These are phyloP conservation scores for Leccinum arenicola DNA, from an alignment of 768 basidiomycete species.

Conservation along the genomic window DNA sequence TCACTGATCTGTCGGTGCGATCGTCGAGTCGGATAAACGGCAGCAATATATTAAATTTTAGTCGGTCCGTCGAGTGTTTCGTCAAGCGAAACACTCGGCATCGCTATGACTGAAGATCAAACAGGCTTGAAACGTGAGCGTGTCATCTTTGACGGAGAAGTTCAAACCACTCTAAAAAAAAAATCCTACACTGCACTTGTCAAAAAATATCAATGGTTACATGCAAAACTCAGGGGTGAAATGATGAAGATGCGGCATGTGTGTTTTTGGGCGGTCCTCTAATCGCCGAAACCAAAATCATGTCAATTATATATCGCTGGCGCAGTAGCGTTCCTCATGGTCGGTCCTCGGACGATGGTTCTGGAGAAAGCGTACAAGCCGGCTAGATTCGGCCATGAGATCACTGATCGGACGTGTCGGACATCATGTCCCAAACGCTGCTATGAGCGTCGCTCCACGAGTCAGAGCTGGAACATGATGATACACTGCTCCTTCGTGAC, in stretches of 20 bases:
- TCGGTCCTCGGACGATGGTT: not conserved
- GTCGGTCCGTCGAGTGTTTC: not conserved
- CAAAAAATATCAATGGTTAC: not conserved
- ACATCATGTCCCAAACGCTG: constrained; percentile 27
- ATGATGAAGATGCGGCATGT: not conserved
- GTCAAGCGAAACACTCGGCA: not conserved
- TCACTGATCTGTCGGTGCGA: not conserved
- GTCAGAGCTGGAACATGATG: constrained; percentile 15
- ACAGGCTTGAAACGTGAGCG: not conserved
- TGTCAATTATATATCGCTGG: not conserved
- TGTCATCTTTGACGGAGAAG: not conserved
- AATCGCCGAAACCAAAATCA: not conserved
- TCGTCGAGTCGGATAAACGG: not conserved
- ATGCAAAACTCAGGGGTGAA: not conserved
- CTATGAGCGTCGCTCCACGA: constrained; percentile 31
- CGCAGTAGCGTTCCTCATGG: not conserved
- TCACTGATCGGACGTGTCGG: constrained; percentile 8
- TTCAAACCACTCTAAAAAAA: not conserved
- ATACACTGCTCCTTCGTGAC: constrained; percentile 15
- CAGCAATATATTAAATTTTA: not conserved
- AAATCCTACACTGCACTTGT: not conserved
- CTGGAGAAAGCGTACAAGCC: not conserved
- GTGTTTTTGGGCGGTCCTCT: not conserved
- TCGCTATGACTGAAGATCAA: not conserved
- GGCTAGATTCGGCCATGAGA: not conserved